Percentiles rank a stretch among this genome's conserved stretches.
Conservation (phyloP, 495 filamentous ascomycete genomes). For the Neurospora terricola region DNA sequence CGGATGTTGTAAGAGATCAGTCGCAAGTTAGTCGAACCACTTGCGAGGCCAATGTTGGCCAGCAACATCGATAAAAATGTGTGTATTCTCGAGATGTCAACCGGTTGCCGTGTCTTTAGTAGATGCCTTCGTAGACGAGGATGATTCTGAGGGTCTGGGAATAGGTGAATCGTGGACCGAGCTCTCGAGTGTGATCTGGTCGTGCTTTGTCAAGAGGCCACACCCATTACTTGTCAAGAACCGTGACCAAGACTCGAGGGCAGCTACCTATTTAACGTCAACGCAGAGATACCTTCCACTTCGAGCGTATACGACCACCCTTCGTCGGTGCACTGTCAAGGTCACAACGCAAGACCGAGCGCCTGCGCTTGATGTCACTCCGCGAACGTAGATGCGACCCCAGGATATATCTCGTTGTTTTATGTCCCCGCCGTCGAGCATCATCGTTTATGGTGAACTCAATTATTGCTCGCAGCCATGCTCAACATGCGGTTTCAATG, state of each 20-base stretch:
- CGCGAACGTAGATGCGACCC: background rate
- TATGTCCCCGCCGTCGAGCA: background rate
- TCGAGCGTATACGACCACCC: background rate
- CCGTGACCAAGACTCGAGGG: background rate
- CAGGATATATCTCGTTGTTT: background rate
- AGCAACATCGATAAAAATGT: background rate
- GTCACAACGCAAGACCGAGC: background rate
- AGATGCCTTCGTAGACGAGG: background rate
- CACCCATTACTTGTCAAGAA: background rate
- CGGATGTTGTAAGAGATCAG: conserved; percentile 74
- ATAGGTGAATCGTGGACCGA: background rate
- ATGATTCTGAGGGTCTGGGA: background rate
- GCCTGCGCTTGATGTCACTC: background rate
- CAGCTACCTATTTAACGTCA: background rate
- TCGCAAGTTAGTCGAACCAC: conserved; percentile 32
- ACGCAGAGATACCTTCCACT: background rate
- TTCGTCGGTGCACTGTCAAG: background rate
- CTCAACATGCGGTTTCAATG: background rate
- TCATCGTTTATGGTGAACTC: background rate
- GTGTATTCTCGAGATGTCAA: background rate
- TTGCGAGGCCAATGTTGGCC: background rate
- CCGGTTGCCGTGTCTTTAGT: background rate
- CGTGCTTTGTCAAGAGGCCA: background rate
- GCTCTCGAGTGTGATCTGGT: background rate
- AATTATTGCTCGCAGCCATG: background rate